These are phyloP conservation scores for Salix arbutifolia DNA, from an alignment of 345 rosid genomes.

Conservation along the genomic window DNA sequence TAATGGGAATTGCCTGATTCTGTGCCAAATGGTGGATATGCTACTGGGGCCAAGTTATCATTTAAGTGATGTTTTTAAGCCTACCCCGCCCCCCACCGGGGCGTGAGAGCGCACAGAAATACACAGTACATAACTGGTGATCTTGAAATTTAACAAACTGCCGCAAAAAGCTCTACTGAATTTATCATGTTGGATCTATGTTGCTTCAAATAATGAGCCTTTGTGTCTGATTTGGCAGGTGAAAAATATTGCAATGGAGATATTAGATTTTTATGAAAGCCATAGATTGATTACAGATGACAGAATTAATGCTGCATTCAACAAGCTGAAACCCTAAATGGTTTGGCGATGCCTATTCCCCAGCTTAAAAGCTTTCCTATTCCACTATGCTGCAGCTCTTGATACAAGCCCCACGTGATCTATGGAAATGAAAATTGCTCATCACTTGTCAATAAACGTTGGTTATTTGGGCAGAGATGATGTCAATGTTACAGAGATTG, in stretches of 20 bases:
- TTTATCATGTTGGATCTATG: not conserved
- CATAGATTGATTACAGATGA: constrained; percentile 38
- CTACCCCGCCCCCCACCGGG: too few relatives aligned
- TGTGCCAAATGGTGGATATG: not conserved
- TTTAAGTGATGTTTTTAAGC: not conserved
- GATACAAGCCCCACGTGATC: not conserved
- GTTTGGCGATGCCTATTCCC: constrained; percentile 1
- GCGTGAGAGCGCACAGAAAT: too few relatives aligned
- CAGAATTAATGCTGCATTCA: constrained; percentile 32
- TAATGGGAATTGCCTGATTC: not conserved
- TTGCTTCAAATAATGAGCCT: not conserved
- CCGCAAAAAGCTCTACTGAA: not conserved
- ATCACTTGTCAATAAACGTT: not conserved
- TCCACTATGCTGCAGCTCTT: not conserved
- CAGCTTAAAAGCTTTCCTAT: not conserved
- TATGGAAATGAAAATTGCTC: not conserved
- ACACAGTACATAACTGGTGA: not conserved
- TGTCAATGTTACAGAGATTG: not conserved
- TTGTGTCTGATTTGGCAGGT: constrained; percentile 31
- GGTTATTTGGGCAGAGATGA: not conserved
- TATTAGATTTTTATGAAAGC: constrained; percentile 54
- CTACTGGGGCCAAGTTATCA: not conserved
- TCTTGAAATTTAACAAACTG: not conserved
- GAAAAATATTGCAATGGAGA: constrained; percentile 57
- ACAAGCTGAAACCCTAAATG: constrained; percentile 53